Base-by-base conservation (phyloP, 73 alveolate species). In the Strombidium stylifer region DNA sequence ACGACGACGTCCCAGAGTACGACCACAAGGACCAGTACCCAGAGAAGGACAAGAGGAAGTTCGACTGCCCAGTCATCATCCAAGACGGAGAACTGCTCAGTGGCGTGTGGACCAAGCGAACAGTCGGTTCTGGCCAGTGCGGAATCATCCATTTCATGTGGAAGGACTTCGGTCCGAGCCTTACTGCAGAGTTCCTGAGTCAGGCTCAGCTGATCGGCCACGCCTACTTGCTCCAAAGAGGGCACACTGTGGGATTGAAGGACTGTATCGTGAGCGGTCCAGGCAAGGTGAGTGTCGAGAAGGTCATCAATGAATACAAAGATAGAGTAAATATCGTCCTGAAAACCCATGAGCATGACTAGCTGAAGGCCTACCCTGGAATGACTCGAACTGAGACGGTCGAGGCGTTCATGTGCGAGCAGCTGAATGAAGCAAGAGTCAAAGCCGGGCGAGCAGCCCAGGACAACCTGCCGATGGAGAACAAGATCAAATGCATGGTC, bases 401-500 rank as follows among this genome's bases (percentile, higher is more conserved):
- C 69, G 99, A 96, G 68, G 86, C 89, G 21, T 49, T 73, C 50
- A 97, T 97, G 19, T 94, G 94, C 78, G 64, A 68, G 56, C 82
- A 70, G 23, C 73, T 96, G 68, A 96, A 96, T 65, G 80, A 61
- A 46, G 99, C 98, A 10, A 89, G 99, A 82, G 96, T 94, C 67
- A 91, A 82, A 41, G 92, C 99, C 36, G 99, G 99, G 37, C 73
- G 81, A 21, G 67, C 70, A 39, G 98, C 96, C 42, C 82, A 81
- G 64, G 71, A 87, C 39, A 65, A 94, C 39, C 55, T 94, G 56
- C 67, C 58, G 16, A 82, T 88, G 18, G 64, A 91, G 78, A 97
- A 97, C 73, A 89, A 94, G 72, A 78, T 97, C 68, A 96, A 87
- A 78, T 88, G 93, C 69, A 97, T 97, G 99, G 99, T 93, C 48